phyloP scores from a whole-genome alignment of 2,329 filamentous ascomycete species.

The Lizonia empirigonia region DNA sequence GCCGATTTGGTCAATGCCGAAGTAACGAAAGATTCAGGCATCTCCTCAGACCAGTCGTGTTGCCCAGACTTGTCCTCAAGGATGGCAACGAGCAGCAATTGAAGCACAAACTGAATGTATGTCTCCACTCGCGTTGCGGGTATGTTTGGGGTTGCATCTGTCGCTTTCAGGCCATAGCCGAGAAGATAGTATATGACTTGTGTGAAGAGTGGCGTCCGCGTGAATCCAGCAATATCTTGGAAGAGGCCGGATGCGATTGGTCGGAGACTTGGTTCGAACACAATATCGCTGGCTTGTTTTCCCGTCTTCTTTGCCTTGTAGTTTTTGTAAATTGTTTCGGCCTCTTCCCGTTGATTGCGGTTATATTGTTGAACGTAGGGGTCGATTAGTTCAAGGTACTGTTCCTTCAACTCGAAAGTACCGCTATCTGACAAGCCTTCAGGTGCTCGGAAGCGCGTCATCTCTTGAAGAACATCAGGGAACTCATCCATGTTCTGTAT shows the following conservation, averaged over 20 bases:
- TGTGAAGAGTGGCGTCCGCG: conserved; percentile 81
- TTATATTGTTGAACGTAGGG: conserved; percentile 96
- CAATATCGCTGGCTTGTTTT: conserved; percentile 78
- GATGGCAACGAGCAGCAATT: conserved; percentile 83
- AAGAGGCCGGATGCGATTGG: conserved; percentile 80
- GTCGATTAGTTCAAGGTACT: conserved; percentile 86
- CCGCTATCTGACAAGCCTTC: conserved; percentile 92
- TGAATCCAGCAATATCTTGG: conserved; percentile 76
- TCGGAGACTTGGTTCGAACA: conserved; percentile 85
- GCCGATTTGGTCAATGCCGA: conserved; percentile 70
- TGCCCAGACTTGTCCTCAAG: conserved; percentile 72
- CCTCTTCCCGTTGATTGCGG: conserved; percentile 96
- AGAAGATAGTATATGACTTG: conserved; percentile 90
- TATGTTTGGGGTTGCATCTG: conserved; percentile 72
- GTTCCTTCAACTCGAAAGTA: conserved; percentile 87
- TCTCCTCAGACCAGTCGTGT: conserved; percentile 48
- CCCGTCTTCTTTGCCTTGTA: conserved; percentile 88
- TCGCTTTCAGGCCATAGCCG: conserved; percentile 75
- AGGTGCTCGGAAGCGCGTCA: conserved; percentile 86
- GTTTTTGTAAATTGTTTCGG: conserved; percentile 85
- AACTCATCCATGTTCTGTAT: conserved; percentile 90
- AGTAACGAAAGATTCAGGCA: conserved; percentile 70
- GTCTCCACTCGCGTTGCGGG: conserved; percentile 84
- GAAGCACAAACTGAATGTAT: conserved; percentile 88
- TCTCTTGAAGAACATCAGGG: conserved; percentile 79